Evolutionary conservation across 2,329 filamentous ascomycete species (phyloP).

Genomic region (Aspergillus sp.): DNA sequence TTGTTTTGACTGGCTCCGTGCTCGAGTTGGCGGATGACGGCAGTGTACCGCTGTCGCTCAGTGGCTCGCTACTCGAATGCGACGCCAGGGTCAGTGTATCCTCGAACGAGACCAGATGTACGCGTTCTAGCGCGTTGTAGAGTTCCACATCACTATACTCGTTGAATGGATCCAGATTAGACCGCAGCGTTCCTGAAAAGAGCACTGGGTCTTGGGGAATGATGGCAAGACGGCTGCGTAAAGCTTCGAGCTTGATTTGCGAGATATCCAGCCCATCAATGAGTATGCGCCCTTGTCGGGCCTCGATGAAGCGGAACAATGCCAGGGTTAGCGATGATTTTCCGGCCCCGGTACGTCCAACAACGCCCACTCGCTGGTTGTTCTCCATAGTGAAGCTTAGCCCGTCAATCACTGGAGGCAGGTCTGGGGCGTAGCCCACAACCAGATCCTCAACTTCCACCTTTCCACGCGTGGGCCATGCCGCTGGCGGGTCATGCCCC

Average conservation of each 20-base stretch:
- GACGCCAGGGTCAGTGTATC: conserved; percentile 35
- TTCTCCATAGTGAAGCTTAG: conserved; percentile 25
- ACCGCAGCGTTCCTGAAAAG: conserved; percentile 75
- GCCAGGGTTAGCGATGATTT: conserved; percentile 31
- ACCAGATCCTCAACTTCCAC: conserved; percentile 73
- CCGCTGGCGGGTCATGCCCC: conserved; percentile 63
- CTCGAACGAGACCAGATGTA: conserved; percentile 62
- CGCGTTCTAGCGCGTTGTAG: conserved; percentile 67
- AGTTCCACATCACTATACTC: conserved; percentile 69
- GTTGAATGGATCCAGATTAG: conserved; percentile 75
- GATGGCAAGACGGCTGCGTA: conserved; percentile 72
- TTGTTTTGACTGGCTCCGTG: conserved; percentile 13
- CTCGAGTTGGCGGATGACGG: conserved; percentile 5
- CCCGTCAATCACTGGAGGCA: conserved; percentile 47
- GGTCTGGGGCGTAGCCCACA: conserved; percentile 68
- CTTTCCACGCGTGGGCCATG: conserved; percentile 72
- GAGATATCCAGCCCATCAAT: conserved; percentile 51
- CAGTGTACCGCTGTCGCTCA: conserved; percentile 16
- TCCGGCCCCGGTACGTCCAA: conserved; percentile 32
- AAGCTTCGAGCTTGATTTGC: conserved; percentile 47
- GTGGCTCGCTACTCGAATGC: conserved; percentile 4
- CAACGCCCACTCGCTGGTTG: conserved; percentile 29
- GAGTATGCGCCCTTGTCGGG: conserved; percentile 18
- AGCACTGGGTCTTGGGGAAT: conserved; percentile 82
- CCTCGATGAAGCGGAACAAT: conserved; percentile 27